Evolutionary conservation across 495 filamentous ascomycete species (phyloP).

Genomic region (Bacidia gigantensis): DNA sequence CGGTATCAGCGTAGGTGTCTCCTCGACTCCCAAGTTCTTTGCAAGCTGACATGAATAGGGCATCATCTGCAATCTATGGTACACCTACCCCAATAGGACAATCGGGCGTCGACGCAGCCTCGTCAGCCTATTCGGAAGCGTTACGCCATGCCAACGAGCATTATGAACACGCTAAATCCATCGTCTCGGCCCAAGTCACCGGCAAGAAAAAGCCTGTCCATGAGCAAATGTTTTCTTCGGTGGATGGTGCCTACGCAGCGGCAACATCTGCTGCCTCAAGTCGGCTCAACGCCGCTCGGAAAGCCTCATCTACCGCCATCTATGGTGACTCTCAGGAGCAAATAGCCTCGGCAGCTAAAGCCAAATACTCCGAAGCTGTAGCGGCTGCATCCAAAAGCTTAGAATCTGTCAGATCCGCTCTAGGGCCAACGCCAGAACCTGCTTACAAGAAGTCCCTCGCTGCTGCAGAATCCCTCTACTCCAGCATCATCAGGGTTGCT

Average conservation of each 20-base stretch:
- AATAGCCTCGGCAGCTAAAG: constrained; percentile 24
- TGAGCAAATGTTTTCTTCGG: constrained; percentile 47
- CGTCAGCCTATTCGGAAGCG: constrained; percentile 47
- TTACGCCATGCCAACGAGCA: constrained; percentile 44
- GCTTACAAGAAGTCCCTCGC: constrained; percentile 19
- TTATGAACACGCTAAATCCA: constrained; percentile 51
- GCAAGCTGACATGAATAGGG: constrained; percentile 24
- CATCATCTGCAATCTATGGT: constrained; percentile 49
- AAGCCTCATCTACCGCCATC: constrained; percentile 30
- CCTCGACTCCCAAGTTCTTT: not conserved
- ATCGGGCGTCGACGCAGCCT: constrained; percentile 33
- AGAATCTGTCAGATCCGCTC: constrained; percentile 39
- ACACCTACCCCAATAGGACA: constrained; percentile 35
- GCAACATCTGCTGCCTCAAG: constrained; percentile 48
- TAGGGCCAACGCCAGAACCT: constrained; percentile 24
- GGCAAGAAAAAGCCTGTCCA: constrained; percentile 50
- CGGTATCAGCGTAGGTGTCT: constrained; percentile 46
- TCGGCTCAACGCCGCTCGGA: constrained; percentile 36
- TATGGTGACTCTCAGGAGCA: constrained; percentile 26
- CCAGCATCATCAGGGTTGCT: constrained; percentile 17
- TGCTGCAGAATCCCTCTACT: constrained; percentile 18
- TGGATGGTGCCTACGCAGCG: constrained; percentile 54
- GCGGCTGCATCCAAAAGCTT: constrained; percentile 43
- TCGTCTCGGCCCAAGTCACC: constrained; percentile 50
- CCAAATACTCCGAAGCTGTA: constrained; percentile 21